Evolutionary conservation across 306 rosid genomes (phyloP).

Genomic region (Quillaja saponaria): DNA sequence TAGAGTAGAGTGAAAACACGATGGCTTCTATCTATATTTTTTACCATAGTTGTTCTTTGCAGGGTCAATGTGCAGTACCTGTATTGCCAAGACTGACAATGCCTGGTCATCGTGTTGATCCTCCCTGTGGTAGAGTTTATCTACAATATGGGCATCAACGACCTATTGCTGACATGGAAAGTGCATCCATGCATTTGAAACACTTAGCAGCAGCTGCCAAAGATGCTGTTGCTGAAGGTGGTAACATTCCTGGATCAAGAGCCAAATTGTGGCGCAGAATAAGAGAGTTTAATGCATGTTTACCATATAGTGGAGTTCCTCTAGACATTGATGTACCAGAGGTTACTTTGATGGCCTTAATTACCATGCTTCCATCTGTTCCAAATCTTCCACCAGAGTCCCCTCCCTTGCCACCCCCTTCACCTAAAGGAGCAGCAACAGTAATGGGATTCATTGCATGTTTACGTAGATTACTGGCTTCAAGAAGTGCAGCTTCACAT

Average conservation of each 20-base stretch:
- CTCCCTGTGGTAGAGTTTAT: slow-evolving; percentile 90
- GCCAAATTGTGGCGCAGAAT: slow-evolving; percentile 99
- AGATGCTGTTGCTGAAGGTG: slow-evolving; percentile 99
- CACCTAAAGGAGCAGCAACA: slow-evolving; percentile 99
- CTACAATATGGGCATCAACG: slow-evolving; percentile 70
- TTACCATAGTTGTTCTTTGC: slow-evolving; percentile 30
- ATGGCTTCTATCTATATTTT: background rate
- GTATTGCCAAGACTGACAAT: slow-evolving; percentile 94
- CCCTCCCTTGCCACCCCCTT: slow-evolving; percentile 98
- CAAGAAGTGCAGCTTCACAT: slow-evolving; percentile 92
- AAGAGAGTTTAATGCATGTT: slow-evolving; percentile 97
- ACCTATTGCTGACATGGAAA: slow-evolving; percentile 66
- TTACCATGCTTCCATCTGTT: slow-evolving; percentile 97
- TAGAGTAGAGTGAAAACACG: slow-evolving; percentile 9
- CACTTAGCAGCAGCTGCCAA: slow-evolving; percentile 93
- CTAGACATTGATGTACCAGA: slow-evolving; percentile 88
- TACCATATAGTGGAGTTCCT: slow-evolving; percentile 81
- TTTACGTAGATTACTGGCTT: slow-evolving; percentile 85
- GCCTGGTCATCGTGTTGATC: slow-evolving; percentile 99
- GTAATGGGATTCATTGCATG: slow-evolving; percentile 94
- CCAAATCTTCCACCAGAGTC: slow-evolving; percentile 98
- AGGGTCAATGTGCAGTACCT: slow-evolving; percentile 93
- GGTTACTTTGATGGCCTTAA: slow-evolving; percentile 98
- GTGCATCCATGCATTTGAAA: slow-evolving; percentile 84
- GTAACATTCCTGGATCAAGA: slow-evolving; percentile 98